Conservation (phyloP, 768 basidiomycete species). For the Boletus subparvulus region DNA sequence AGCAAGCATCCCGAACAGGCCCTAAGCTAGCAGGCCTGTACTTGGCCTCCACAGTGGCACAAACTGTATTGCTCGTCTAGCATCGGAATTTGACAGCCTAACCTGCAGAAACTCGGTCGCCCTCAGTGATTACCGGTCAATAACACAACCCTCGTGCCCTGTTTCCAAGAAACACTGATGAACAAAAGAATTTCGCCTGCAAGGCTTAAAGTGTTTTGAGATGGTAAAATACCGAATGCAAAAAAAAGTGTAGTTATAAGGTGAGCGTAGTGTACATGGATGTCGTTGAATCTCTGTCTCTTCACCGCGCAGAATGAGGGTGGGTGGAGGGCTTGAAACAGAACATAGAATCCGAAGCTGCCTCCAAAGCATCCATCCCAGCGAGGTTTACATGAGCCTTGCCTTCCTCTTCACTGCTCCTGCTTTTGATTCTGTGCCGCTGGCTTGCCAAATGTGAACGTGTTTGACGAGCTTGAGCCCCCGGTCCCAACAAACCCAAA, state of each 20-base stretch:
- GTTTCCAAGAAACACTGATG: not conserved
- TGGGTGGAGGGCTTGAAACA: not conserved
- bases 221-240: not conserved
- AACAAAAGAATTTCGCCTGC: not conserved
- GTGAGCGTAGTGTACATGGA: constrained; percentile 19
- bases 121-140: too few relatives aligned
- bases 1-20: too few relatives aligned
- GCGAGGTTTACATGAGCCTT: not conserved
- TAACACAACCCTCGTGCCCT: too few relatives aligned
- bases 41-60: too few relatives aligned
- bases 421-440: constrained; percentile 33
- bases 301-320: not conserved
- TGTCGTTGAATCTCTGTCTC: not conserved
- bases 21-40: too few relatives aligned
- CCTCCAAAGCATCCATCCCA: not conserved
- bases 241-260: constrained; percentile 2
- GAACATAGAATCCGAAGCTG: not conserved
- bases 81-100: too few relatives aligned
- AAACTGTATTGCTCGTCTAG: too few relatives aligned
- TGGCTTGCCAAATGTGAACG: constrained; percentile 29
- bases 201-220: not conserved
- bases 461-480: constrained; percentile 7
- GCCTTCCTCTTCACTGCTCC: constrained; percentile 27
- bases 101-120: too few relatives aligned
- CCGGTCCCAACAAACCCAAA: constrained; percentile 34